Conservation (phyloP, 179 eudicot genomes). For the Patellifolia procumbens region DNA sequence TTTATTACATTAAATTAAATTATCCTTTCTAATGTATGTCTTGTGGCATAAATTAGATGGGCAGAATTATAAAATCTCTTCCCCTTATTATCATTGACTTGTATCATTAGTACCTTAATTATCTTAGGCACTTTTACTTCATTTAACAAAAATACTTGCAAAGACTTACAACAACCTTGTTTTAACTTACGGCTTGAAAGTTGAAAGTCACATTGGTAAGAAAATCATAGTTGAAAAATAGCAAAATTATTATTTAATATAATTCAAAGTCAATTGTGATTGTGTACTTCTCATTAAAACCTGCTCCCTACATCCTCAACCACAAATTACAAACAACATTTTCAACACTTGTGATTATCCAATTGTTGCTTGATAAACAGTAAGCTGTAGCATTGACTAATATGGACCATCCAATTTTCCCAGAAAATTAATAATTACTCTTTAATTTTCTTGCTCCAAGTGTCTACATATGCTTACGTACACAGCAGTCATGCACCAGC, state of each 20-base stretch:
- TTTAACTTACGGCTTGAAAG: not conserved
- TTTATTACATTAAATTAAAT: too few relatives aligned
- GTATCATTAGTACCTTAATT: not conserved
- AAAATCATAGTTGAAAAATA: not conserved
- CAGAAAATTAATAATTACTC: not conserved
- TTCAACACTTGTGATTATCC: constrained; percentile 4
- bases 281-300: not conserved
- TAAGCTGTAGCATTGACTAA: constrained; percentile 18
- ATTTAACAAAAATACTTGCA: not conserved
- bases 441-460: constrained; percentile 11
- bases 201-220: not conserved
- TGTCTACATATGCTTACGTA: constrained; percentile 17
- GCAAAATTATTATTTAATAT: not conserved
- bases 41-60: too few relatives aligned
- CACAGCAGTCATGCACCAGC: not conserved
- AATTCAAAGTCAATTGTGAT: not conserved
- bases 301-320: not conserved
- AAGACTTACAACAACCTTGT: too few relatives aligned
- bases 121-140: not conserved
- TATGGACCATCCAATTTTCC: constrained; percentile 10
- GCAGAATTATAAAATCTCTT: too few relatives aligned
- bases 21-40: too few relatives aligned
- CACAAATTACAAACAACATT: not conserved
- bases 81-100: not conserved
- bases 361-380: constrained; percentile 7